A percentile compares a stretch with the other conserved stretches of the same genome.
phyloP scores from a whole-genome alignment of 73 alveolate species.

The Tetrahymena borealis region DNA sequence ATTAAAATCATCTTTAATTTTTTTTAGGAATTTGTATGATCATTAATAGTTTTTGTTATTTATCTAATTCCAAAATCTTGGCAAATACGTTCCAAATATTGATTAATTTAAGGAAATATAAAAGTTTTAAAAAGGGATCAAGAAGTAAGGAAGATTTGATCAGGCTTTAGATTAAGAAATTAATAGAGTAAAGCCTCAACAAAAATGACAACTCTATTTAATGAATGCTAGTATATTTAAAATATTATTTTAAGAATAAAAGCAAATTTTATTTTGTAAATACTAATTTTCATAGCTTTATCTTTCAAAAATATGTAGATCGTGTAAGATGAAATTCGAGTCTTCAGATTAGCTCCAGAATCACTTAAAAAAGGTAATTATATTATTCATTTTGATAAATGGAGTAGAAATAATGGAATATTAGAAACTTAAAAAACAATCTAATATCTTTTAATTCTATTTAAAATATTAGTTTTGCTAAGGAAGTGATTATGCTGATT shows the following conservation, averaged over 20 bases:
- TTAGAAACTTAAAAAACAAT: too few relatives aligned
- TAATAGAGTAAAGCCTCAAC: not conserved
- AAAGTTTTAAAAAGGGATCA: not conserved
- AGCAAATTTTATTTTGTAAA: not conserved
- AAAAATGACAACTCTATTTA: not conserved
- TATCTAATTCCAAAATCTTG: too few relatives aligned
- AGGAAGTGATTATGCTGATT: slow-evolving; percentile 56
- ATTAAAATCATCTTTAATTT: too few relatives aligned
- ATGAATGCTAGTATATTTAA: not conserved
- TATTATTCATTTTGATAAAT: not conserved
- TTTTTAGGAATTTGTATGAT: not conserved
- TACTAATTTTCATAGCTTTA: not conserved
- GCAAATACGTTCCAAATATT: too few relatives aligned
- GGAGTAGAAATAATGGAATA: too few relatives aligned
- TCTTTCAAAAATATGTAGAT: slow-evolving; percentile 41
- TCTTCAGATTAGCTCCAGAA: slow-evolving; percentile 47
- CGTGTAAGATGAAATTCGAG: slow-evolving; percentile 63
- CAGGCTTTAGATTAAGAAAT: not conserved
- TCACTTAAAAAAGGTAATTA: slow-evolving; percentile 40
- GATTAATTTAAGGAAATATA: not conserved
- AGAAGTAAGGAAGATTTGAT: not conserved
- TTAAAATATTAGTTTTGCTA: slow-evolving; percentile 34
- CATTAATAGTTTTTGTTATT: too few relatives aligned
- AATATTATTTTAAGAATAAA: not conserved
- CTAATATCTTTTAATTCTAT: not conserved